These are phyloP conservation scores for Rosellinia necatrix DNA, from an alignment of 2,329 filamentous ascomycete species.

Conservation along the genomic window DNA sequence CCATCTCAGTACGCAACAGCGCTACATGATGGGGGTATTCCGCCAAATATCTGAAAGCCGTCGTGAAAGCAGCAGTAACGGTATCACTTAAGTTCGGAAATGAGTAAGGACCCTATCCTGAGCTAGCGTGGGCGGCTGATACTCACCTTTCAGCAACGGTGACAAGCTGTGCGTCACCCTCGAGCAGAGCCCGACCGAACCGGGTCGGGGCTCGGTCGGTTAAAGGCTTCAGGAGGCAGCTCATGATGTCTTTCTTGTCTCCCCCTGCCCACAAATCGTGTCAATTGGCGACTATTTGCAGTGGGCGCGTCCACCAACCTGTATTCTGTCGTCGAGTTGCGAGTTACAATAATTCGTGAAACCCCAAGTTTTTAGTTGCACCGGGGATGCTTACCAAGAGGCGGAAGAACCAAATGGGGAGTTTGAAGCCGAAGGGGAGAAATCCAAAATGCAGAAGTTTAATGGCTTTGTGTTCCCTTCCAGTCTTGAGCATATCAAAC, in stretches of 20 bases:
- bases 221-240: slow-evolving; percentile 1
- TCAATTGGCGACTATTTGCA: not conserved
- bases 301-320: slow-evolving; percentile 1
- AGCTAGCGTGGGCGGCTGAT: no score
- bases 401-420: slow-evolving; percentile 28
- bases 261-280: not conserved
- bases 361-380: slow-evolving; percentile 4
- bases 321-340: slow-evolving; percentile 7
- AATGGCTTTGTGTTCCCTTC: slow-evolving; percentile 20
- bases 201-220: not conserved
- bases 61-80: not conserved
- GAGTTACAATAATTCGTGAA: slow-evolving; percentile 11
- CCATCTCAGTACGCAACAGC: slow-evolving; percentile 14
- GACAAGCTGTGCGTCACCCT: slow-evolving; percentile 20
- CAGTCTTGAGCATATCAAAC: slow-evolving; percentile 36
- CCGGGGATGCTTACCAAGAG: slow-evolving; percentile 12
- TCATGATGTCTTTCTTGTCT: slow-evolving; percentile 12
- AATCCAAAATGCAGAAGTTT: slow-evolving; percentile 9
- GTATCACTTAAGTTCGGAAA: slow-evolving; percentile 18
- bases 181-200: slow-evolving; percentile 13
- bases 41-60: slow-evolving; percentile 16
- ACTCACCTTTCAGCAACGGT: slow-evolving; percentile 21
- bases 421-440: not conserved
- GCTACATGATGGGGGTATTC: slow-evolving; percentile 17
- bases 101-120: not conserved